A percentile compares a stretch with the other conserved stretches of the same genome.
phyloP scores from a whole-genome alignment of 2,329 filamentous ascomycete species.

The Pyrenochaeta sp. region DNA sequence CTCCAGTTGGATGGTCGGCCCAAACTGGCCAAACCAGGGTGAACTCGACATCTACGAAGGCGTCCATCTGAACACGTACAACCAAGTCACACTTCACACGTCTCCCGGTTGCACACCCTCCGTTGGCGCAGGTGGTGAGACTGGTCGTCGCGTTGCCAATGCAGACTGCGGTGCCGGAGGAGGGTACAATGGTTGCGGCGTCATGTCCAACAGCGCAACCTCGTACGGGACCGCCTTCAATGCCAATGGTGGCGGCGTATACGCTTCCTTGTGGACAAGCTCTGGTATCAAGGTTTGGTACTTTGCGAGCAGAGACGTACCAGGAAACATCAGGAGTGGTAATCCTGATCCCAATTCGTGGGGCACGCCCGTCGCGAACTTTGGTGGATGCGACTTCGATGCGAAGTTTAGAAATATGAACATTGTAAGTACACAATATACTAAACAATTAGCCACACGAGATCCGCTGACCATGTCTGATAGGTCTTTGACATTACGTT shows the following conservation, averaged over 20 bases:
- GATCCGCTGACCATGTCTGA: neutral
- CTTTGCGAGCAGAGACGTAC: slow-evolving; percentile 52
- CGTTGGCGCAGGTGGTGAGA: slow-evolving; percentile 44
- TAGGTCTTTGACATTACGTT: slow-evolving; percentile 62
- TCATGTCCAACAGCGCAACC: slow-evolving; percentile 33
- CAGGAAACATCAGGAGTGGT: slow-evolving; percentile 51
- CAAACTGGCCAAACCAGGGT: slow-evolving; percentile 51
- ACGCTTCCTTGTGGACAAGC: slow-evolving; percentile 53
- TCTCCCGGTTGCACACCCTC: slow-evolving; percentile 43
- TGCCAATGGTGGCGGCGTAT: slow-evolving; percentile 53
- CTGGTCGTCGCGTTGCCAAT: slow-evolving; percentile 36
- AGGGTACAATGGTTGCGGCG: slow-evolving; percentile 46
- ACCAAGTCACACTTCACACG: slow-evolving; percentile 51
- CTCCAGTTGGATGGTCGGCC: slow-evolving; percentile 50
- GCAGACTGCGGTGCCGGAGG: slow-evolving; percentile 48
- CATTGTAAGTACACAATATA: slow-evolving; percentile 37
- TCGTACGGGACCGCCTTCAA: slow-evolving; percentile 52
- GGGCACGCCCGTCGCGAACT: slow-evolving; percentile 53
- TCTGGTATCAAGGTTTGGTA: slow-evolving; percentile 59
- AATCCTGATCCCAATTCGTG: slow-evolving; percentile 53
- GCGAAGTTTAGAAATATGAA: slow-evolving; percentile 47
- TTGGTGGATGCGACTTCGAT: slow-evolving; percentile 47
- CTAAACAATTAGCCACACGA: too few species aligned
- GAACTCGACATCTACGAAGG: slow-evolving; percentile 50
- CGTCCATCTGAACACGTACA: slow-evolving; percentile 47